Conservation (phyloP, 2,329 filamentous ascomycete species). For the Talaromyces pinophilus region DNA sequence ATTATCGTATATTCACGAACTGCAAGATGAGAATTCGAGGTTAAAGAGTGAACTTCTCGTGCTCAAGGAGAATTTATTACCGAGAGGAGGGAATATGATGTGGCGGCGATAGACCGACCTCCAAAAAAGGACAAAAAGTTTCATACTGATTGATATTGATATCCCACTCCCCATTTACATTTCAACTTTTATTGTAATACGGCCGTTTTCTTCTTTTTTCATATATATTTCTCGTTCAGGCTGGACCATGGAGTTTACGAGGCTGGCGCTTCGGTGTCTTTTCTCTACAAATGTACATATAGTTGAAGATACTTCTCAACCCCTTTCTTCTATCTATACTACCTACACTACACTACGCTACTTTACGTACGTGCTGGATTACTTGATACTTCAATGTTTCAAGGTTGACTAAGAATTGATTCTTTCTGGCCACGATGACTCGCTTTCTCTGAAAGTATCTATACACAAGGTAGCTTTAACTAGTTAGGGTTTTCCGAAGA, state of each 20-base stretch:
- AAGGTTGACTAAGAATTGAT: not conserved
- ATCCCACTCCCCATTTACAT: conserved; percentile 6
- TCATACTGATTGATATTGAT: conserved; percentile 1
- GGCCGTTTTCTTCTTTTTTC: not conserved
- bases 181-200: not conserved
- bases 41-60: conserved; percentile 22
- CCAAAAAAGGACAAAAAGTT: not conserved
- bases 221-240: conserved; percentile 3
- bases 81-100: conserved; percentile 22
- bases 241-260: not conserved
- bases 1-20: conserved; percentile 21
- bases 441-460: not conserved
- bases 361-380: not conserved
- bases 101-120: conserved; percentile 19
- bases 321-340: not conserved
- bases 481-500: not conserved
- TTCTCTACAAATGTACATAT: not conserved
- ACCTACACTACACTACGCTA: not conserved
- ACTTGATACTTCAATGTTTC: not conserved
- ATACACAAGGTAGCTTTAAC: not conserved
- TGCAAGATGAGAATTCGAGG: conserved; percentile 23
- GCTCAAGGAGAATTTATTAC: conserved; percentile 23
- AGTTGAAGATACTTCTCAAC: conserved; percentile 1
- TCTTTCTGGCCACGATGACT: not conserved
- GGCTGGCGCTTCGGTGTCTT: not conserved